Percentiles rank a stretch among this genome's conserved stretches.
Evolutionary conservation across 768 basidiomycete species (phyloP).

Genomic region (Hygrocybe coccinea): DNA sequence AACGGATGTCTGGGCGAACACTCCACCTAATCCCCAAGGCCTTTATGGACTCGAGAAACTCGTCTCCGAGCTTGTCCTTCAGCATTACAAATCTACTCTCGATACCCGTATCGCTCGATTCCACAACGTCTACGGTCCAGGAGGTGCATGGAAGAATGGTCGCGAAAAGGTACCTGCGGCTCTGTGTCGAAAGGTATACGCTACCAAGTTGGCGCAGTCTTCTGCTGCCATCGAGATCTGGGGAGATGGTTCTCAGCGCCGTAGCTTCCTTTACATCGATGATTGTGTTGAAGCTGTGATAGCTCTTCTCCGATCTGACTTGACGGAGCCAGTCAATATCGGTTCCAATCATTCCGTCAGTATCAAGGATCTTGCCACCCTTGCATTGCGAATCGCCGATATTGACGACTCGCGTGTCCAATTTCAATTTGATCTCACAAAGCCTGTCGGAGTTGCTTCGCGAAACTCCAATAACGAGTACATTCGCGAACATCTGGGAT

Average conservation of each 20-base stretch:
- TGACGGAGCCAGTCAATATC: slow-evolving; percentile 41
- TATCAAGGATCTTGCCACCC: slow-evolving; percentile 38
- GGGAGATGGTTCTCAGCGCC: slow-evolving; percentile 49
- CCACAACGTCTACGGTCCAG: slow-evolving; percentile 56
- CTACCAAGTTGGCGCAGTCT: slow-evolving; percentile 21
- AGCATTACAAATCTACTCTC: slow-evolving; percentile 28
- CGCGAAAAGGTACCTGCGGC: slow-evolving; percentile 58
- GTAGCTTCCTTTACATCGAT: slow-evolving; percentile 53
- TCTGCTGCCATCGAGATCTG: slow-evolving; percentile 44
- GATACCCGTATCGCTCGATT: slow-evolving; percentile 48
- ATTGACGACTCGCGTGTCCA: slow-evolving; percentile 24
- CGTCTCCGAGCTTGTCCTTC: slow-evolving; percentile 42
- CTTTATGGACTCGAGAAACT: slow-evolving; percentile 60
- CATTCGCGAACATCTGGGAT: slow-evolving; percentile 29
- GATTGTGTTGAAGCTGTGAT: slow-evolving; percentile 51
- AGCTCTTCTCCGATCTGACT: slow-evolving; percentile 37
- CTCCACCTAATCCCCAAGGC: slow-evolving; percentile 44
- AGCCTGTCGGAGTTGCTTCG: slow-evolving; percentile 44
- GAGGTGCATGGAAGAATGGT: slow-evolving; percentile 49
- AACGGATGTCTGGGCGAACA: slow-evolving; percentile 37
- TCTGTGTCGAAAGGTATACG: slow-evolving; percentile 48
- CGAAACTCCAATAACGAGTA: slow-evolving; percentile 50
- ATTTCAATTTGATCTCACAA: slow-evolving; percentile 25
- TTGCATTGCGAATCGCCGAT: slow-evolving; percentile 34
- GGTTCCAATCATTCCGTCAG: slow-evolving; percentile 44